phyloP scores from a whole-genome alignment of 2,329 filamentous ascomycete genomes.

The Rhynchosporium agropyri region DNA sequence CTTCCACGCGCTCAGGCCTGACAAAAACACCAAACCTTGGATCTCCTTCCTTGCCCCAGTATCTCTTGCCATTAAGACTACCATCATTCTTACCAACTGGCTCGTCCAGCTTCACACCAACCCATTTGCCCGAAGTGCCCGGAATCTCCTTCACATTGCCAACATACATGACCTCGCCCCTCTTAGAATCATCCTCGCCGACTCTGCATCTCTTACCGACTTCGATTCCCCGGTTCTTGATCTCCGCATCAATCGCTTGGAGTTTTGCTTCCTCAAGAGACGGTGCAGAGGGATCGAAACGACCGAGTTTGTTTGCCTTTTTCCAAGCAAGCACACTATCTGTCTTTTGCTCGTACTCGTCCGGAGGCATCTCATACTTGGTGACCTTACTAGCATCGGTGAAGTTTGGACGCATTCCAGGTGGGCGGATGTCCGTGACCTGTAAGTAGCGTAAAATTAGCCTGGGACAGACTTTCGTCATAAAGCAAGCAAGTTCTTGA shows the following conservation, averaged over 20 bases:
- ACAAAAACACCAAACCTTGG: slow-evolving; percentile 79
- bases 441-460: slow-evolving; percentile 44
- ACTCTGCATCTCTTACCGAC: slow-evolving; percentile 66
- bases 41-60: slow-evolving; percentile 61
- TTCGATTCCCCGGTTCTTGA: slow-evolving; percentile 68
- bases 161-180: slow-evolving; percentile 70
- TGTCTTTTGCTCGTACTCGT: slow-evolving; percentile 81
- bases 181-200: slow-evolving; percentile 66
- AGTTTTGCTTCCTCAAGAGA: slow-evolving; percentile 73
- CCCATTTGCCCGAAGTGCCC: slow-evolving; percentile 65
- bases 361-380: slow-evolving; percentile 86
- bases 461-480: background rate
- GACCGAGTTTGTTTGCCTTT: slow-evolving; percentile 89
- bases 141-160: slow-evolving; percentile 76
- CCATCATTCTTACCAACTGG: slow-evolving; percentile 84
- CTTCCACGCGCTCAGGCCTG: slow-evolving; percentile 74
- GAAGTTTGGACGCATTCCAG: slow-evolving; percentile 75
- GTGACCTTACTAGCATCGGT: slow-evolving; percentile 79
- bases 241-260: slow-evolving; percentile 67
- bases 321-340: slow-evolving; percentile 97
- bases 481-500: slow-evolving; percentile 15
- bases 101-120: slow-evolving; percentile 76
- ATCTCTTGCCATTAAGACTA: slow-evolving; percentile 65
- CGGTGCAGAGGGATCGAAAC: slow-evolving; percentile 86
- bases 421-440: slow-evolving; percentile 80